phyloP scores from a whole-genome alignment of 768 basidiomycete genomes.

The Macrolepiota dolichaula region DNA sequence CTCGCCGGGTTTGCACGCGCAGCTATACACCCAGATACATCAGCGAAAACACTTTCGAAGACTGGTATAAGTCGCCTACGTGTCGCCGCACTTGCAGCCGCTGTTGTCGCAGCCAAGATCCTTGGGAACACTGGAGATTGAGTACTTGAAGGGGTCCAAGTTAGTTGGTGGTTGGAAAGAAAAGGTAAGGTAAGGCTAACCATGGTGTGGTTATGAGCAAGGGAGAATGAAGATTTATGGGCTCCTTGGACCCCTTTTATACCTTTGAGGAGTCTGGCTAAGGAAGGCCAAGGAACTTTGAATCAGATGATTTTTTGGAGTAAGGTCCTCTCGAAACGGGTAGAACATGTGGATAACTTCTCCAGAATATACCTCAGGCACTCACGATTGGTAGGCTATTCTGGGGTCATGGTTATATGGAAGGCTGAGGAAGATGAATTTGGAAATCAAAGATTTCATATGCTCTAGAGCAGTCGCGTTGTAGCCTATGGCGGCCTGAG shows the following conservation, averaged over 20 bases:
- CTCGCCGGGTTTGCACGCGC: constrained; percentile 30
- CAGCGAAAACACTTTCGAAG: not conserved
- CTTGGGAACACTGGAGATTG: constrained; percentile 29
- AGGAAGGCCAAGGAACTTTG: too few species aligned
- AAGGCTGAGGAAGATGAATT: not conserved
- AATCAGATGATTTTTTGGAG: not conserved
- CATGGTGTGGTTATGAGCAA: not conserved
- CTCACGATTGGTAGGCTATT: not conserved
- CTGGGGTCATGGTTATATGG: not conserved
- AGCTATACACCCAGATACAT: constrained; percentile 17
- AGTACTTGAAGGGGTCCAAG: constrained; percentile 19
- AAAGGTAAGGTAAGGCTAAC: not conserved
- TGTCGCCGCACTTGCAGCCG: constrained; percentile 3
- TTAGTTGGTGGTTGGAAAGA: not conserved
- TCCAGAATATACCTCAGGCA: not conserved
- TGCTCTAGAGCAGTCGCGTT: not conserved
- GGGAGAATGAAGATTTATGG: not conserved
- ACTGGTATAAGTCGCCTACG: not conserved
- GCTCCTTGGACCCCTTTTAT: not conserved
- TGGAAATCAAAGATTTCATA: not conserved
- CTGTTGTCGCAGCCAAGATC: constrained; percentile 26
- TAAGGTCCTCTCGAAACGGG: not conserved
- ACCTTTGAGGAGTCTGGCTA: not conserved
- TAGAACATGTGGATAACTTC: not conserved
- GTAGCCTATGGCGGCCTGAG: not conserved